A percentile compares a stretch with the other conserved stretches of the same genome.
Evolutionary conservation across 2,329 filamentous ascomycete genomes (phyloP).

Genomic region (Cryoendolithus antarcticus): DNA sequence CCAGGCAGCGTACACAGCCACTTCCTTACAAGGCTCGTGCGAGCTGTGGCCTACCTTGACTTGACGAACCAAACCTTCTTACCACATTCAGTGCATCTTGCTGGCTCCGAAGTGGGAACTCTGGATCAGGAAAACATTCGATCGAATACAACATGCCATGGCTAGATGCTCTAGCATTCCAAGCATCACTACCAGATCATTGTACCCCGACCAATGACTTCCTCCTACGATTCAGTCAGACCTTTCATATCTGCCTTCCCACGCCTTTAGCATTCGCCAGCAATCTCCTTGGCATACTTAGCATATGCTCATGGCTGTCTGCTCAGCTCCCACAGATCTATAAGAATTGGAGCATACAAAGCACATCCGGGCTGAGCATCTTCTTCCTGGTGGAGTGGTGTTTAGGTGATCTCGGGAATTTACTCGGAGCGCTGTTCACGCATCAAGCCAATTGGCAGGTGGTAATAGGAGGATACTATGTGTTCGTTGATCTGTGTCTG

Average conservation of each 20-base stretch:
- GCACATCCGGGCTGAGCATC: slow-evolving; percentile 51
- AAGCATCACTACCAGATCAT: slow-evolving; percentile 37
- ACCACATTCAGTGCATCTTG: no score
- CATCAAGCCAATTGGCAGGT: slow-evolving; percentile 56
- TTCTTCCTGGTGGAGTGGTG: slow-evolving; percentile 57
- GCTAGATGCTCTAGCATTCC: slow-evolving; percentile 3
- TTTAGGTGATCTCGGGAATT: slow-evolving; percentile 50
- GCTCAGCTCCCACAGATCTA: slow-evolving; percentile 58
- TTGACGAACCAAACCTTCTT: no score
- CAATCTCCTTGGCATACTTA: slow-evolving; percentile 46
- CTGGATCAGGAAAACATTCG: no score
- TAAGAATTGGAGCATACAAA: slow-evolving; percentile 53
- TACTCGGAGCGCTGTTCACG: slow-evolving; percentile 51
- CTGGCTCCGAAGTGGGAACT: no score
- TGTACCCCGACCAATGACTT: slow-evolving; percentile 49
- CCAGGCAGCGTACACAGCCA: no score
- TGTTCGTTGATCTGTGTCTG: slow-evolving; percentile 50
- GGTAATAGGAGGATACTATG: slow-evolving; percentile 53
- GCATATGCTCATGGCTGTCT: slow-evolving; percentile 57
- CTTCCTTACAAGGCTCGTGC: no score
- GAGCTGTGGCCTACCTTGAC: no score
- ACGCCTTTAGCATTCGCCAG: slow-evolving; percentile 51
- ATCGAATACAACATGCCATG: slow-evolving; percentile 2
- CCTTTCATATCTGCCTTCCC: slow-evolving; percentile 51
- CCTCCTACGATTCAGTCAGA: slow-evolving; percentile 43